phyloP scores from a whole-genome alignment of 768 basidiomycete genomes.

The Trametes gibbosa region DNA sequence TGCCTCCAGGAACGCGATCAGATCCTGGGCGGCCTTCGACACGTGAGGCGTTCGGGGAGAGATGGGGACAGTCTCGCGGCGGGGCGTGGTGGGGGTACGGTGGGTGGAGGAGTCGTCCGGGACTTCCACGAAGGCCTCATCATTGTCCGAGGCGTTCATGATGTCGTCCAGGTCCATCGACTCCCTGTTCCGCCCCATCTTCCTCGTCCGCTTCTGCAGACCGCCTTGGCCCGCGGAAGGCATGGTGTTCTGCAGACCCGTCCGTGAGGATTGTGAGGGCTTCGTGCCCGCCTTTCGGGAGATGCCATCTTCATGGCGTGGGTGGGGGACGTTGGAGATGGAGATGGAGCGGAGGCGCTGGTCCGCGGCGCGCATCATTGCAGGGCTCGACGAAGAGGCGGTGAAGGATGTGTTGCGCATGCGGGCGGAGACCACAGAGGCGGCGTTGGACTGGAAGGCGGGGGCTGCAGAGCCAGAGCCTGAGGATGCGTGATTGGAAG shows the following conservation, averaged over 20 bases:
- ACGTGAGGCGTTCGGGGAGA: conserved; percentile 29
- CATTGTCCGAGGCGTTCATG: conserved; percentile 68
- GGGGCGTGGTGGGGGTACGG: conserved; percentile 9
- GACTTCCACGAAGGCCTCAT: conserved; percentile 32
- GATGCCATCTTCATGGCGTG: conserved; percentile 18
- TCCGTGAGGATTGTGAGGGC: not conserved
- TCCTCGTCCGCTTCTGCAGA: conserved; percentile 49
- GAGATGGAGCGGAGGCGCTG: conserved; percentile 24
- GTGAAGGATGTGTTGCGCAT: conserved; percentile 16
- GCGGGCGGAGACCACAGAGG: not conserved
- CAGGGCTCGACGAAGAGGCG: conserved; percentile 1
- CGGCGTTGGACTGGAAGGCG: conserved; percentile 14
- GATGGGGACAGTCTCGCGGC: not conserved
- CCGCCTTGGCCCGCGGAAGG: conserved; percentile 18
- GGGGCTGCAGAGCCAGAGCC: conserved; percentile 21
- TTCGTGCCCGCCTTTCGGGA: not conserved
- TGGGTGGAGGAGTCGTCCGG: not conserved
- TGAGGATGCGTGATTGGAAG: conserved; percentile 8
- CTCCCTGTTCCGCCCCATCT: conserved; percentile 55
- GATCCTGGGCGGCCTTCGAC: conserved; percentile 45
- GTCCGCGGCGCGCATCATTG: not conserved
- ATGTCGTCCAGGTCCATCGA: conserved; percentile 75
- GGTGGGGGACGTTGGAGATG: conserved; percentile 24
- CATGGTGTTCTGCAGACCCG: conserved; percentile 12
- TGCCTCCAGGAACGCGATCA: conserved; percentile 57